Evolutionary conservation across 2,329 filamentous ascomycete species (phyloP).

Genomic region (Colletotrichum cereale): DNA sequence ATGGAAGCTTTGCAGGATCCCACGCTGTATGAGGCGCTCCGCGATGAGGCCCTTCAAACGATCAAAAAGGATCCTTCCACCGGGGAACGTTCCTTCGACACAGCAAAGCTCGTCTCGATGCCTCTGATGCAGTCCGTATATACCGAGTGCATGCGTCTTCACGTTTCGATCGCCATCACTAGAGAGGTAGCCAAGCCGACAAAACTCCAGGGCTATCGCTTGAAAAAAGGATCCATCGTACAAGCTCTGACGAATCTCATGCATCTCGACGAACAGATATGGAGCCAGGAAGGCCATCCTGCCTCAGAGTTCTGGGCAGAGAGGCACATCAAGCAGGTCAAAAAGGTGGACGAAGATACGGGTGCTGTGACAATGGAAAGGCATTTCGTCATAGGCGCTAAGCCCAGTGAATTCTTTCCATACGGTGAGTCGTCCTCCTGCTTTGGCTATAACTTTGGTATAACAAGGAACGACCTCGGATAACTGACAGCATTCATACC

Average conservation of each 20-base stretch:
- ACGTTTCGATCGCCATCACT: constrained; percentile 44
- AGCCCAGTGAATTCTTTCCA: constrained; percentile 33
- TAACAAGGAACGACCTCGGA: fast-evolving
- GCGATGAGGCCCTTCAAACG: constrained; percentile 42
- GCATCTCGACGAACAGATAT: constrained; percentile 40
- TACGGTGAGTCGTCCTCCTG: constrained; percentile 19
- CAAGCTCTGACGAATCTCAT: constrained; percentile 44
- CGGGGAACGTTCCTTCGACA: constrained; percentile 39
- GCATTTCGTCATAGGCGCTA: constrained; percentile 26
- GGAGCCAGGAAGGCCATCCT: constrained; percentile 25
- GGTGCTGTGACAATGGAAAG: neutral
- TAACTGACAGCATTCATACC: neutral
- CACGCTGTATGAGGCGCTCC: constrained; percentile 40
- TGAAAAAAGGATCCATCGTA: constrained; percentile 42
- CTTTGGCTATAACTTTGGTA: neutral
- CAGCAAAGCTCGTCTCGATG: constrained; percentile 40
- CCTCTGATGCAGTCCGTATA: constrained; percentile 47
- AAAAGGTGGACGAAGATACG: neutral
- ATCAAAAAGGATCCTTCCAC: constrained; percentile 32
- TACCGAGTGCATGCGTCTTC: constrained; percentile 46
- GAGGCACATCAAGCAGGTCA: constrained; percentile 31
- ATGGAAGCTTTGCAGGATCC: constrained; percentile 47
- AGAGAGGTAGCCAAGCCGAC: constrained; percentile 42
- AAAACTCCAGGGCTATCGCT: constrained; percentile 37
- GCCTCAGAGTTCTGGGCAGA: constrained; percentile 41